Evolutionary conservation across 176 grass and related monocot species (phyloP).

Genomic region (barley (Hordeum vulgare)): MorexV3_pseudomolecules_assembly NC_058519.1:17345433-17345932

Average conservation of each 20-base stretch:
- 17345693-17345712: not conserved
- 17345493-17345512: too few relatives aligned
- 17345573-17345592: not conserved
- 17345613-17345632: too few relatives aligned
- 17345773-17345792: conserved; percentile 51
- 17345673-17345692: not conserved
- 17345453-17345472: too few relatives aligned
- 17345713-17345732: conserved; percentile 36
- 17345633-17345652: too few relatives aligned
- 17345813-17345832: conserved; percentile 44
- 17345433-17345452: too few relatives aligned
- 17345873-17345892: conserved; percentile 37
- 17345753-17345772: conserved; percentile 63
- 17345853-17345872: conserved; percentile 45
- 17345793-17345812: conserved; percentile 44
- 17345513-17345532: not conserved
- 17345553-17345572: not conserved
- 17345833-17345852: conserved; percentile 56
- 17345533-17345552: too few relatives aligned
- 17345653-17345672: not conserved
- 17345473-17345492: too few relatives aligned
- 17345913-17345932: not conserved
- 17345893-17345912: conserved; percentile 46
- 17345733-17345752: conserved; percentile 41
- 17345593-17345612: not conserved